These are phyloP conservation scores for Suillus tomentosus DNA, from an alignment of 768 basidiomycete species.

Conservation along the genomic window DNA sequence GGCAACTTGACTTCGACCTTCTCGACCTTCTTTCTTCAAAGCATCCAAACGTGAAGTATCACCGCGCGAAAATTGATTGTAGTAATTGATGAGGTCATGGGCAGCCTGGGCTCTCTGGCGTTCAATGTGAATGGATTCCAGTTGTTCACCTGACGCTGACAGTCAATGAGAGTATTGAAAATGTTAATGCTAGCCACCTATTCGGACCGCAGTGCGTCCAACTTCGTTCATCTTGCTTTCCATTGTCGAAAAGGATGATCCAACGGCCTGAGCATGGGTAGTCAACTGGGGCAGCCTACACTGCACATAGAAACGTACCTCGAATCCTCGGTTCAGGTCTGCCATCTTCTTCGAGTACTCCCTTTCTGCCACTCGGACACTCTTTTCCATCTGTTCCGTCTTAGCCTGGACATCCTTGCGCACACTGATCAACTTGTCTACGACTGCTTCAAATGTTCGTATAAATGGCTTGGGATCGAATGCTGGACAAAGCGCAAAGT, in stretches of 20 bases:
- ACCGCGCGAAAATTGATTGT: slow-evolving; percentile 86
- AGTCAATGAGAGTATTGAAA: slow-evolving; percentile 11
- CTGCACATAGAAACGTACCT: slow-evolving; percentile 52
- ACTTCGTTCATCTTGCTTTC: slow-evolving; percentile 92
- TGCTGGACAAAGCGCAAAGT: slow-evolving; percentile 48
- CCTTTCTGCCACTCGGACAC: slow-evolving; percentile 82
- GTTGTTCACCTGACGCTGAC: slow-evolving; percentile 74
- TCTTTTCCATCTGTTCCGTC: slow-evolving; percentile 92
- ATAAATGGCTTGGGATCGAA: slow-evolving; percentile 95
- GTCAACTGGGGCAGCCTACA: slow-evolving; percentile 4
- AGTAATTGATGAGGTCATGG: slow-evolving; percentile 90
- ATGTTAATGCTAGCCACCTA: slow-evolving; percentile 55
- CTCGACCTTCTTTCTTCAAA: slow-evolving; percentile 84
- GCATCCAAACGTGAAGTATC: slow-evolving; percentile 76
- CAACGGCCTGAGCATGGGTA: slow-evolving; percentile 63
- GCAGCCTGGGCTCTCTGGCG: slow-evolving; percentile 93
- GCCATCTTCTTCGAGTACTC: slow-evolving; percentile 94
- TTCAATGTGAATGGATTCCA: slow-evolving; percentile 92
- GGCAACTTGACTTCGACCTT: slow-evolving; percentile 87
- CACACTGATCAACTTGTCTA: slow-evolving; percentile 84
- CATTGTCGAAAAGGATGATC: slow-evolving; percentile 85
- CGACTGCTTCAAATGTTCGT: slow-evolving; percentile 85
- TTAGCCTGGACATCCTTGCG: slow-evolving; percentile 88
- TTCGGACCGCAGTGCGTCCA: slow-evolving; percentile 89
- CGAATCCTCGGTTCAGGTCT: slow-evolving; percentile 93